phyloP scores from a whole-genome alignment of 768 basidiomycete species.

The Mycena pura region DNA sequence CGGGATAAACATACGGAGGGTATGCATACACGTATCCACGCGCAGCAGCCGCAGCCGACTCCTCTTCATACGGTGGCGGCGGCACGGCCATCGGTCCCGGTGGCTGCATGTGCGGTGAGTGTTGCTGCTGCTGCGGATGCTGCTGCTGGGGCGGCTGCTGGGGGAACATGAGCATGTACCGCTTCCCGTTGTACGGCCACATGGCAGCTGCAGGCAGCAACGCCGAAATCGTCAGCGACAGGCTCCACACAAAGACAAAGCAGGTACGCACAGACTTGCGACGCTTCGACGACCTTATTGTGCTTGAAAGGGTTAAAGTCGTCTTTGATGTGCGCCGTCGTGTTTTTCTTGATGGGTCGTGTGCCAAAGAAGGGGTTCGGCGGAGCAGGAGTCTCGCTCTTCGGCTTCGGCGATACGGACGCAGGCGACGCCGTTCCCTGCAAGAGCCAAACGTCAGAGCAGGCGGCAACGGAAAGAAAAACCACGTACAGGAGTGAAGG shows the following conservation, averaged over 20 bases:
- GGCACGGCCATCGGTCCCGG: slow-evolving; percentile 73
- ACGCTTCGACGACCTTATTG: slow-evolving; percentile 78
- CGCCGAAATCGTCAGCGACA: too few relatives aligned
- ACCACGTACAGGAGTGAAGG: slow-evolving; percentile 70
- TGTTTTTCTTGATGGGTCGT: slow-evolving; percentile 74
- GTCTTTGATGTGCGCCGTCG: slow-evolving; percentile 86
- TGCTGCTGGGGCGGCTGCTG: slow-evolving; percentile 55
- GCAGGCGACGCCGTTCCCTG: slow-evolving; percentile 58
- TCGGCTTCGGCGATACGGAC: slow-evolving; percentile 67
- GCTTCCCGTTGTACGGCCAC: slow-evolving; percentile 93
- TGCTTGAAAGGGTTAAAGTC: slow-evolving; percentile 98
- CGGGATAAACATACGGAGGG: slow-evolving; percentile 78
- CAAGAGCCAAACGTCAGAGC: slow-evolving; percentile 12
- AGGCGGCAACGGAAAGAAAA: slow-evolving; percentile 30
- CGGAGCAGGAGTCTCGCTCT: slow-evolving; percentile 58
- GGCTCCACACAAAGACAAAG: not conserved
- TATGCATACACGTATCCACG: slow-evolving; percentile 76
- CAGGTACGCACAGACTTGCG: slow-evolving; percentile 68
- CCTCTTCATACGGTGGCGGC: slow-evolving; percentile 83
- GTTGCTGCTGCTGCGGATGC: slow-evolving; percentile 48
- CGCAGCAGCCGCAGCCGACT: slow-evolving; percentile 63
- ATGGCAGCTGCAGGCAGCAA: slow-evolving; percentile 71
- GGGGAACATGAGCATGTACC: slow-evolving; percentile 82
- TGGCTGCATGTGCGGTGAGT: slow-evolving; percentile 68
- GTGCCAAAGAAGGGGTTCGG: slow-evolving; percentile 93